Percentiles rank a stretch among this genome's conserved stretches.
Evolutionary conservation across 2,329 filamentous ascomycete species (phyloP).

Genomic region (Phialophora tarda): DNA sequence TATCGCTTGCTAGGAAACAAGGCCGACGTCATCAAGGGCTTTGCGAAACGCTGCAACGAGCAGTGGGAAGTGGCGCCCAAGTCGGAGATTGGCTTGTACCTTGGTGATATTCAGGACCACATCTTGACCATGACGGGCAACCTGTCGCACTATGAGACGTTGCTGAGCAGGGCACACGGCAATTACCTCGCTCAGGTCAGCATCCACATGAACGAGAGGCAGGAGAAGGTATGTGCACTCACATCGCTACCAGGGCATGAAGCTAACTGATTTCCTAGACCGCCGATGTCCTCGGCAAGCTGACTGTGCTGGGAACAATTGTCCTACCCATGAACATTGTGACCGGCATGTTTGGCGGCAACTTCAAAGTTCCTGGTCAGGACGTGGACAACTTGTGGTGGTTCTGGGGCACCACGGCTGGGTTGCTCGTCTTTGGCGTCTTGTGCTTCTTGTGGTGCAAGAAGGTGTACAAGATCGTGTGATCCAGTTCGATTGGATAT

Average conservation of each 20-base stretch:
- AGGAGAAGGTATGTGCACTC: slow-evolving; percentile 68
- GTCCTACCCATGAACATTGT: slow-evolving; percentile 99
- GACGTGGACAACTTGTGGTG: slow-evolving; percentile 77
- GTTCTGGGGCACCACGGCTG: slow-evolving; percentile 76
- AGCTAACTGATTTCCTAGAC: slow-evolving; percentile 56
- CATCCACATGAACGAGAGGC: slow-evolving; percentile 97
- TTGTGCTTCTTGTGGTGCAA: slow-evolving; percentile 82
- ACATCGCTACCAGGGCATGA: not conserved
- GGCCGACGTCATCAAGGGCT: slow-evolving; percentile 98
- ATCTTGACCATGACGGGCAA: slow-evolving; percentile 99
- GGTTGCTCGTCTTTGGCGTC: slow-evolving; percentile 77
- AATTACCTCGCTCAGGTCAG: slow-evolving; percentile 99
- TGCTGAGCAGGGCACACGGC: slow-evolving; percentile 86
- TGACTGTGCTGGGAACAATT: slow-evolving; percentile 95
- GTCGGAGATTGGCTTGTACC: slow-evolving; percentile 94
- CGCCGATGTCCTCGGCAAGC: slow-evolving; percentile 88
- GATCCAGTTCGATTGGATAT: not conserved
- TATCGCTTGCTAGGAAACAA: slow-evolving; percentile 95
- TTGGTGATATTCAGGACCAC: slow-evolving; percentile 98
- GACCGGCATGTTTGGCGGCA: slow-evolving; percentile 74
- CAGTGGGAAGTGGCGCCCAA: slow-evolving; percentile 95
- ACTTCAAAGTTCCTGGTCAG: slow-evolving; percentile 93
- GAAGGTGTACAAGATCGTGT: slow-evolving; percentile 77
- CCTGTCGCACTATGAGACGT: slow-evolving; percentile 94
- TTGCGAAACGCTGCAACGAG: slow-evolving; percentile 97